Conservation (phyloP, 345 rosid genomes). For the Populus deltoides region DNA sequence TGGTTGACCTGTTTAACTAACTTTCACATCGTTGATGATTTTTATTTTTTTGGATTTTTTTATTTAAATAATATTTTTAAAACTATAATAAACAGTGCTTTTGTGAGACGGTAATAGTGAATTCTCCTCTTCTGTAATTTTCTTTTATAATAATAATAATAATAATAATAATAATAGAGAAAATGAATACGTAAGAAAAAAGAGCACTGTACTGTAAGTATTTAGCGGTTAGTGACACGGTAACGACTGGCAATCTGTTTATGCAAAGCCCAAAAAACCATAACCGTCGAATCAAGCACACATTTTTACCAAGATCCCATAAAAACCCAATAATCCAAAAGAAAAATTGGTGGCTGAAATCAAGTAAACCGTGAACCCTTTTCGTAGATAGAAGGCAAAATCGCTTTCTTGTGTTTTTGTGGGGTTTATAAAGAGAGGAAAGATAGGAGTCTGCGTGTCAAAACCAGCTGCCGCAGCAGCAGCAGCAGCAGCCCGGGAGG, state of each 20-base stretch:
- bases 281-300: background rate
- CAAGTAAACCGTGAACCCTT: background rate
- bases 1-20: too few species aligned
- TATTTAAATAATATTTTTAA: too few species aligned
- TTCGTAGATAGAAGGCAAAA: background rate
- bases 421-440: conserved; percentile 1
- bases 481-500: conserved; percentile 9
- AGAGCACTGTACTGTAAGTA: too few species aligned
- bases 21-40: too few species aligned
- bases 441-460: conserved; percentile 28
- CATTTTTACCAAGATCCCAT: background rate
- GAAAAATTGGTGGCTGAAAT: background rate
- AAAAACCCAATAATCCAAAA: background rate
- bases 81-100: too few species aligned
- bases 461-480: conserved; percentile 22
- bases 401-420: background rate
- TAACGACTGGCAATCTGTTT: background rate
- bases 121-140: too few species aligned
- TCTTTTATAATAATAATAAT: too few species aligned
- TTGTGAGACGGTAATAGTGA: too few species aligned
- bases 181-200: too few species aligned
- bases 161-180: too few species aligned
- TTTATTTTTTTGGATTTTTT: too few species aligned
- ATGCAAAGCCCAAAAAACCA: background rate
- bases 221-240: background rate